Evolutionary conservation across 768 basidiomycete species (phyloP).

Genomic region (Suillus cothurnatus): DNA sequence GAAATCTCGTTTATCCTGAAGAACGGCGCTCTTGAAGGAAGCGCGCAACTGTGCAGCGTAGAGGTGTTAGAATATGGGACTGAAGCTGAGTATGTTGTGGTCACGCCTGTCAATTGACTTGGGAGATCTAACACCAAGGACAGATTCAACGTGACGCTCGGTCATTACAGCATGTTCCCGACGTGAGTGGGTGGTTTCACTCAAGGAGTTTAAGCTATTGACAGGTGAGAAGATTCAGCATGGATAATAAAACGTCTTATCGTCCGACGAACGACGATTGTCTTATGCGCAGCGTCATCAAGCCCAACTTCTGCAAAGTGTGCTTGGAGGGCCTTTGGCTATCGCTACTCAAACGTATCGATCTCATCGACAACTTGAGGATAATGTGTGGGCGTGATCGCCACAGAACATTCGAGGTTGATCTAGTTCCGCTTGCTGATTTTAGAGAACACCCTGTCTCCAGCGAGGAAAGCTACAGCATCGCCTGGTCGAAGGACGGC

Average conservation of each 20-base stretch:
- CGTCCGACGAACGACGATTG: slow-evolving; percentile 85
- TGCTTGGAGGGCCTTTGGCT: slow-evolving; percentile 79
- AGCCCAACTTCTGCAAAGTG: slow-evolving; percentile 73
- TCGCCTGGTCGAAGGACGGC: slow-evolving; percentile 59
- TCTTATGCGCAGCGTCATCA: slow-evolving; percentile 74
- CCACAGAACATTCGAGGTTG: slow-evolving; percentile 42
- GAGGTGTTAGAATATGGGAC: slow-evolving; percentile 76
- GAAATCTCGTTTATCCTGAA: slow-evolving; percentile 58
- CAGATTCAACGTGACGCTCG: slow-evolving; percentile 62
- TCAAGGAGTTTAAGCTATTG: not conserved
- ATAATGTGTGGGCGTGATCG: slow-evolving; percentile 36
- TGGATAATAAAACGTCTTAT: slow-evolving; percentile 62
- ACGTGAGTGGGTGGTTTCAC: slow-evolving; percentile 49
- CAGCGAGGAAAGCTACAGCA: slow-evolving; percentile 51
- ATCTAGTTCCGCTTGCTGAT: slow-evolving; percentile 64
- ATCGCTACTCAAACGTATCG: slow-evolving; percentile 57
- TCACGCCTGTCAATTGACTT: not conserved
- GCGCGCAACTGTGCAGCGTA: slow-evolving; percentile 74
- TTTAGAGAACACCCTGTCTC: slow-evolving; percentile 38
- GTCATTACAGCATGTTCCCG: slow-evolving; percentile 69
- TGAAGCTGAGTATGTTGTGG: slow-evolving; percentile 51
- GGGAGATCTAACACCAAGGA: not conserved
- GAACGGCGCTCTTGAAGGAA: slow-evolving; percentile 48
- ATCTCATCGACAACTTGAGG: slow-evolving; percentile 59
- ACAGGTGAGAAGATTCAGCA: slow-evolving; percentile 48